Percentiles rank a stretch among this genome's conserved stretches.
These are phyloP conservation scores for Avena sativa DNA, from an alignment of 176 grass and related monocot species.

Conservation along the genomic window DNA sequence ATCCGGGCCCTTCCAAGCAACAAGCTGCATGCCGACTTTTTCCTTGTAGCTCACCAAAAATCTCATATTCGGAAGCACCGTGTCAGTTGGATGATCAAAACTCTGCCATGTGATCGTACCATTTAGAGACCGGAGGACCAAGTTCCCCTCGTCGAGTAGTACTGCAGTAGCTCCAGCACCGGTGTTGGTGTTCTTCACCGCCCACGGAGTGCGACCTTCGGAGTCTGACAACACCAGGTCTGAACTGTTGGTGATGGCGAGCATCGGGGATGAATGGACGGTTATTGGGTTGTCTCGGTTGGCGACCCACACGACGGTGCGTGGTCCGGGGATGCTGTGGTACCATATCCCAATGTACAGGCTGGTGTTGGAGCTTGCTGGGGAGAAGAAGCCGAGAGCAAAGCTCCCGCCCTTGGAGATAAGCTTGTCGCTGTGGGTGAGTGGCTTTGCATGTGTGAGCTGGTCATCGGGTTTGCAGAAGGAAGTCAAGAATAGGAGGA, in stretches of 20 bases:
- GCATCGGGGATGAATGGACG: not conserved
- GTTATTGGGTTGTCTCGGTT: not conserved
- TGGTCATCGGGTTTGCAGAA: not conserved
- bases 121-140: not conserved
- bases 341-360: not conserved
- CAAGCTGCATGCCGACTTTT: not conserved
- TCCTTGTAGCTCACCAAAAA: not conserved
- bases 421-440: not conserved
- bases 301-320: not conserved
- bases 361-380: not conserved
- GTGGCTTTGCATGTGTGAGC: slow-evolving; percentile 5
- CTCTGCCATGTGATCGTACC: not conserved
- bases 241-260: not conserved
- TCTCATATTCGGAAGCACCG: not conserved
- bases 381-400: slow-evolving; percentile 16
- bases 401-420: not conserved
- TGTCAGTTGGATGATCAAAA: slow-evolving; percentile 11
- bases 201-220: not conserved
- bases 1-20: slow-evolving; percentile 2
- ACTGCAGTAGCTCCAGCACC: not conserved
- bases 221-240: not conserved
- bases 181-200: not conserved
- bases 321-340: not conserved
- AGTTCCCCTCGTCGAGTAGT: not conserved
- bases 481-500: not conserved